Conservation (phyloP, 2,329 filamentous ascomycete genomes). For the Penicillium sp. region DNA sequence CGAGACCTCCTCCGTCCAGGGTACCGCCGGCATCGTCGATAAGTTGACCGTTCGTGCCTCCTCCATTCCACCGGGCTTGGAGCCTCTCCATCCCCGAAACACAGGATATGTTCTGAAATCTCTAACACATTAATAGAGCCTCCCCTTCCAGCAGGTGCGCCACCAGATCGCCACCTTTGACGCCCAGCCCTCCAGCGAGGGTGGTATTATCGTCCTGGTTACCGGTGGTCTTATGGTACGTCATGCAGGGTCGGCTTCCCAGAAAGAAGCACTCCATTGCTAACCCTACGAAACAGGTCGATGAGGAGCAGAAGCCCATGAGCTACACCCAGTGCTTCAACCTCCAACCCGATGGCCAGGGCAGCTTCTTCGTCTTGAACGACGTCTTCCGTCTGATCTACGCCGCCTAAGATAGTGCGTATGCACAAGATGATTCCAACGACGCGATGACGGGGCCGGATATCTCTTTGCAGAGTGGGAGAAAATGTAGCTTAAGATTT, state of each 20-base stretch:
- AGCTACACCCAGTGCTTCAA: conserved; percentile 91
- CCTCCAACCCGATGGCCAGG: conserved; percentile 68
- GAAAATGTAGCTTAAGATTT: conserved; percentile 6
- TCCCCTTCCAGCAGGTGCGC: conserved; percentile 80
- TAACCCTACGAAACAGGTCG: conserved; percentile 62
- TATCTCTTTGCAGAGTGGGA: conserved; percentile 8
- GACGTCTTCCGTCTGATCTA: conserved; percentile 93
- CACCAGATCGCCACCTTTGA: conserved; percentile 80
- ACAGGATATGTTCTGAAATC: conserved; percentile 6
- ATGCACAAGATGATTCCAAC: conserved; percentile 15
- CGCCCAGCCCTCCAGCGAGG: conserved; percentile 74
- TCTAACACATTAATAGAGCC: conserved; percentile 55
- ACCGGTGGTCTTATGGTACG: conserved; percentile 83
- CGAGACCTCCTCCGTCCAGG: conserved; percentile 71
- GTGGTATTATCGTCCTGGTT: conserved; percentile 82
- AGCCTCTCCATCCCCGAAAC: neutral
- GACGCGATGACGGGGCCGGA: conserved; percentile 22
- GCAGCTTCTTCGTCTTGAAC: conserved; percentile 86
- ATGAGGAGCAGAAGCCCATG: conserved; percentile 84
- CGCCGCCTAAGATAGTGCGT: conserved; percentile 30
- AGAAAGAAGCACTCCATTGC: neutral
- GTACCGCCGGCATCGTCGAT: conserved; percentile 69
- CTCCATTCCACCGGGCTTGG: neutral
- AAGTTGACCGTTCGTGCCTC: conserved; percentile 73
- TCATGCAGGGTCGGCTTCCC: neutral